These are phyloP conservation scores for Cucurbita maxima DNA, from an alignment of 306 rosid species.

Conservation along the genomic window DNA sequence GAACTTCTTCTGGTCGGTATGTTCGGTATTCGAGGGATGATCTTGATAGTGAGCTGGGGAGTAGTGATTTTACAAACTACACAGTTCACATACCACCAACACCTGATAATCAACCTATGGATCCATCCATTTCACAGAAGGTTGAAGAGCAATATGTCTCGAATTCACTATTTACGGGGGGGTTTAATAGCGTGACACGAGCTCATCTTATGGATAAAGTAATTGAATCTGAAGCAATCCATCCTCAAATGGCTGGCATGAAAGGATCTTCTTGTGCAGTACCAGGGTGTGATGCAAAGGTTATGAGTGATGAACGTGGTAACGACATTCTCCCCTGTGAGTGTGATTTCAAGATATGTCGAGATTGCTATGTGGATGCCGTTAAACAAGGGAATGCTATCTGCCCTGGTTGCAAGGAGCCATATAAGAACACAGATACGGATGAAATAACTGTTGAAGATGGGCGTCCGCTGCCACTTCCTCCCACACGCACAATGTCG, in stretches of 20 bases:
- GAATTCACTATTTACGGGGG: conserved; percentile 77
- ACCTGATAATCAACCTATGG: conserved; percentile 88
- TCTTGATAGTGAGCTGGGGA: conserved; percentile 83
- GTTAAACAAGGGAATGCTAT: conserved; percentile 58
- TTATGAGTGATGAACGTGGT: conserved; percentile 81
- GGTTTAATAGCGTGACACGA: conserved; percentile 68
- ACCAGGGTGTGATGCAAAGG: conserved; percentile 85
- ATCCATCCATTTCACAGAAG: conserved; percentile 58
- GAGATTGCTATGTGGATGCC: conserved; percentile 79
- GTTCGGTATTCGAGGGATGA: conserved; percentile 73
- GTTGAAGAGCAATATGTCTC: conserved; percentile 94
- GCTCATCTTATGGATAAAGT: conserved; percentile 96
- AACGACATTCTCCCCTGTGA: conserved; percentile 81
- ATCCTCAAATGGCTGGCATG: conserved; percentile 95
- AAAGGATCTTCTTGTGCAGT: conserved; percentile 75
- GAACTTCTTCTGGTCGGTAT: conserved; percentile 78
- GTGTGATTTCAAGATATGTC: conserved; percentile 87
- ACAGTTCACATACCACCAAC: conserved; percentile 88
- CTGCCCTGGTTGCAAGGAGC: conserved; percentile 85
- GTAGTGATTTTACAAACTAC: conserved; percentile 56
- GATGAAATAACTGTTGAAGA: conserved; percentile 54
- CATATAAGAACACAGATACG: conserved; percentile 56
- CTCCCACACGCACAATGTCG: conserved; percentile 52
- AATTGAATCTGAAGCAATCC: conserved; percentile 68
- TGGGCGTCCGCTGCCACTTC: conserved; percentile 53